Conservation (phyloP, 257 asterid species). For the Capsicum chinense region DNA sequence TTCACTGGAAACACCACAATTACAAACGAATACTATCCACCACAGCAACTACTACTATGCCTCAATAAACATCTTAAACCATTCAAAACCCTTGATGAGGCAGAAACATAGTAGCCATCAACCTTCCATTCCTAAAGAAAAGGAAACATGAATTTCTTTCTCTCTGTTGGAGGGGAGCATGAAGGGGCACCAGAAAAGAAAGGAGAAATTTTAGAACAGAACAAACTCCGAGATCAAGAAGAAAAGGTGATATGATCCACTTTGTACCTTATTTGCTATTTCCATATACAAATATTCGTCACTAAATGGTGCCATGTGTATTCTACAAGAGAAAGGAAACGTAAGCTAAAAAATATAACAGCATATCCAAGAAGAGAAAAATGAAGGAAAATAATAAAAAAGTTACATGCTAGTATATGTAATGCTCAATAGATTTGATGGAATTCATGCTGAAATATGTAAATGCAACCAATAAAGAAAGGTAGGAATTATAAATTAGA, state of each 20-base stretch:
- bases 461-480: background rate
- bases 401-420: background rate
- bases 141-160: background rate
- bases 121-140: background rate
- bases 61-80: conserved; percentile 8
- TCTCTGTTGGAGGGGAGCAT: conserved; percentile 5
- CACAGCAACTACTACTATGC: background rate
- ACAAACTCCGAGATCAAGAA: background rate
- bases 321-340: conserved; percentile 58
- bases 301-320: conserved; percentile 98
- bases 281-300: conserved; percentile 87
- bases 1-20: background rate
- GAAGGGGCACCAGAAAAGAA: background rate
- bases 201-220: background rate
- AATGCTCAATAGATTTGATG: conserved; percentile 1
- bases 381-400: background rate
- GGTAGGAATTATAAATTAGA: conserved; percentile 19
- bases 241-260: conserved; percentile 1
- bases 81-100: background rate
- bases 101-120: background rate
- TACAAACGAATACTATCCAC: conserved; percentile 1
- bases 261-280: conserved; percentile 87
- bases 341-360: conserved; percentile 4
- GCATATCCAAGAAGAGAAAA: background rate
- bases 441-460: background rate